A percentile compares a stretch with the other conserved stretches of the same genome.
These are phyloP conservation scores for Amaranthus palmeri DNA, from an alignment of 148 eudicot species.

Conservation along the genomic window DNA sequence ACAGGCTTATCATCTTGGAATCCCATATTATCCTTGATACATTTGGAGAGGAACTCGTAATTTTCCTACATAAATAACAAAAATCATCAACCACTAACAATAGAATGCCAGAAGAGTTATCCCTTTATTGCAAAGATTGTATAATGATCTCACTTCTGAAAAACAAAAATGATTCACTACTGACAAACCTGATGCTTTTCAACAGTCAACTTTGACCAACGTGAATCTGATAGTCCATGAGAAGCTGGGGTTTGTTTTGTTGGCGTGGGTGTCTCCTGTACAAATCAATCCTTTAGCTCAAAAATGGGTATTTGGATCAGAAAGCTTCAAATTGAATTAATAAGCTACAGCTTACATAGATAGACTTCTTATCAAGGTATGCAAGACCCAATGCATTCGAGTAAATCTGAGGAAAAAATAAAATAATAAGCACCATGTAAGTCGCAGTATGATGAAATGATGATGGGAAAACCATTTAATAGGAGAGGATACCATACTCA, in stretches of 20 bases:
- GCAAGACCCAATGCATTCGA: slow-evolving; percentile 58
- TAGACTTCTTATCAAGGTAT: slow-evolving; percentile 50
- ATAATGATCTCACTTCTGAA: neutral
- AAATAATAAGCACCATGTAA: neutral
- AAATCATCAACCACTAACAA: slow-evolving; percentile 13
- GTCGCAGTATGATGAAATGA: neutral
- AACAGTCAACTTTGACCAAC: slow-evolving; percentile 59
- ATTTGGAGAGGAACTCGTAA: slow-evolving; percentile 67
- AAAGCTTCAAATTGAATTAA: slow-evolving; percentile 10
- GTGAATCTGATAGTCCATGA: slow-evolving; percentile 71
- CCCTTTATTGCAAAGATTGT: neutral
- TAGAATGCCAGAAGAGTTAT: neutral
- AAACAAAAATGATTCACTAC: neutral
- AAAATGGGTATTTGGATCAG: neutral
- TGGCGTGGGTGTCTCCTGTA: slow-evolving; percentile 90
- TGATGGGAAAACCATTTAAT: neutral
- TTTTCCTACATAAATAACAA: slow-evolving; percentile 55
- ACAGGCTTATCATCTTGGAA: slow-evolving; percentile 92
- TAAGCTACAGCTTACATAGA: slow-evolving; percentile 50
- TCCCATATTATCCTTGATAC: slow-evolving; percentile 88
- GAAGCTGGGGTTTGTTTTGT: slow-evolving; percentile 51
- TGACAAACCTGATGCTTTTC: slow-evolving; percentile 75
- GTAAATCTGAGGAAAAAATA: slow-evolving; percentile 49
- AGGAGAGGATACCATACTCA: neutral
- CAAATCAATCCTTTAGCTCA: slow-evolving; percentile 7